Evolutionary conservation across 2,329 filamentous ascomycete genomes (phyloP).

Genomic region (Colletotrichum shisoi): DNA sequence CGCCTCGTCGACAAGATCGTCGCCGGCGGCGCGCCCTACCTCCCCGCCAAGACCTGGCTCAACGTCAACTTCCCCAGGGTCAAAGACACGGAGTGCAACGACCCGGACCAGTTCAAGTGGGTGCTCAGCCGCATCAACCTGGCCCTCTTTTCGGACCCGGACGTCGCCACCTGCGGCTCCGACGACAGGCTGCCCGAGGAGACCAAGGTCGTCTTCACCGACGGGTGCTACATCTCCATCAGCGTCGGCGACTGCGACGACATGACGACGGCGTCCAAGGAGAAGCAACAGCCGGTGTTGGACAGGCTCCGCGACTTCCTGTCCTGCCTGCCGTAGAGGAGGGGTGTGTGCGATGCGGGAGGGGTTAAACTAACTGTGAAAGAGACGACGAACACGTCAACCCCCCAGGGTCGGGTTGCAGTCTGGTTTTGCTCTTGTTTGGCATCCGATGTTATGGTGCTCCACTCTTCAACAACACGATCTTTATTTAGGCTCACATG

Average conservation of each 20-base stretch:
- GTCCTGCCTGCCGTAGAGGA: constrained; percentile 53
- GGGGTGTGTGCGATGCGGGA: accelerated
- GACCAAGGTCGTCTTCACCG: constrained; percentile 55
- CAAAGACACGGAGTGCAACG: constrained; percentile 53
- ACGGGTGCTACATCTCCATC: constrained; percentile 68
- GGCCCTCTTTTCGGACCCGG: constrained; percentile 60
- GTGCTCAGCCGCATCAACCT: constrained; percentile 69
- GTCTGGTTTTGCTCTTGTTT: too few species aligned
- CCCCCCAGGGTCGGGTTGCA: not conserved
- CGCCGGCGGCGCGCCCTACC: constrained; percentile 66
- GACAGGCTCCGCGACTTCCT: constrained; percentile 59
- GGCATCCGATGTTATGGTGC: too few species aligned
- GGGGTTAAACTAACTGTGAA: not conserved
- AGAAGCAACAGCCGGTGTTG: constrained; percentile 60
- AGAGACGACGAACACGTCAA: not conserved
- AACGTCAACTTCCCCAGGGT: constrained; percentile 70
- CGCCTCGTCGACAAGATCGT: constrained; percentile 65
- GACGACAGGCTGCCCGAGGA: constrained; percentile 65
- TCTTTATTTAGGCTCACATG: too few species aligned
- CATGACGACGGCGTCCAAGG: constrained; percentile 66
- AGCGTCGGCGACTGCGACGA: constrained; percentile 63
- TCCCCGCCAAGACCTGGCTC: constrained; percentile 65
- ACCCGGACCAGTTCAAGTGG: constrained; percentile 65
- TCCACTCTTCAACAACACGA: too few species aligned
- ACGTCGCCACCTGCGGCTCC: constrained; percentile 65